Conservation (phyloP, 2,329 filamentous ascomycete genomes). For the Verticillium dahliae region DNA sequence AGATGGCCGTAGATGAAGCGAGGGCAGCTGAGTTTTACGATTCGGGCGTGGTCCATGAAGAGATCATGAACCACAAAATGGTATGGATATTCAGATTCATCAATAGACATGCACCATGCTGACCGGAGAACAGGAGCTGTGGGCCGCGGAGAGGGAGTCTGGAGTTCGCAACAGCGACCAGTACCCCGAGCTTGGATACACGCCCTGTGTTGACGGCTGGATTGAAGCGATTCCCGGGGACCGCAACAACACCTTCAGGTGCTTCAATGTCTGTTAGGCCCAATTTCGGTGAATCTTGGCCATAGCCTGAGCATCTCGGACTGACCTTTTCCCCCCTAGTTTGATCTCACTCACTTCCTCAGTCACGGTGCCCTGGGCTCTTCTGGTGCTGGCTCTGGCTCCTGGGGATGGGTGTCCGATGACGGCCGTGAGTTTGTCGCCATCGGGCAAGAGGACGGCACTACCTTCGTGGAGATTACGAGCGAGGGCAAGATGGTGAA, state of each 20-base stretch:
- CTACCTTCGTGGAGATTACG: conserved; percentile 37
- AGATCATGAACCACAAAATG: conserved; percentile 7
- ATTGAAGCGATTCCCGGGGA: conserved; percentile 38
- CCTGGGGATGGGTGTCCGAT: conserved; percentile 40
- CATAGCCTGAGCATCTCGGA: background rate
- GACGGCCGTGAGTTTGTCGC: conserved; percentile 38
- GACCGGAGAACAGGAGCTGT: background rate
- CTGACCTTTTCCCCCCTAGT: background rate
- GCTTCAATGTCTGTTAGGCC: conserved; percentile 29
- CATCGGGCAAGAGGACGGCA: conserved; percentile 36
- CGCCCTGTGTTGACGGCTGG: conserved; percentile 32
- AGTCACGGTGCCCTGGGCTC: conserved; percentile 47
- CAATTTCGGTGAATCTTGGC: too few species aligned
- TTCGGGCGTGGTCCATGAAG: conserved; percentile 11
- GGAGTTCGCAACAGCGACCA: conserved; percentile 20
- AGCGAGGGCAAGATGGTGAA: conserved; percentile 31
- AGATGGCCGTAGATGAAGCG: conserved; percentile 10
- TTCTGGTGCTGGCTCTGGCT: conserved; percentile 26
- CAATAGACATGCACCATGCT: background rate
- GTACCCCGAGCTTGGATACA: conserved; percentile 30
- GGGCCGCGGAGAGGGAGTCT: background rate
- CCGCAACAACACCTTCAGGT: conserved; percentile 38
- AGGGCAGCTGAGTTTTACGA: conserved; percentile 11
- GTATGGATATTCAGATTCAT: background rate
- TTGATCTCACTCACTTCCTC: conserved; percentile 49